phyloP scores from a whole-genome alignment of 805 yeast species.

The Yarrowia sp. region DNA sequence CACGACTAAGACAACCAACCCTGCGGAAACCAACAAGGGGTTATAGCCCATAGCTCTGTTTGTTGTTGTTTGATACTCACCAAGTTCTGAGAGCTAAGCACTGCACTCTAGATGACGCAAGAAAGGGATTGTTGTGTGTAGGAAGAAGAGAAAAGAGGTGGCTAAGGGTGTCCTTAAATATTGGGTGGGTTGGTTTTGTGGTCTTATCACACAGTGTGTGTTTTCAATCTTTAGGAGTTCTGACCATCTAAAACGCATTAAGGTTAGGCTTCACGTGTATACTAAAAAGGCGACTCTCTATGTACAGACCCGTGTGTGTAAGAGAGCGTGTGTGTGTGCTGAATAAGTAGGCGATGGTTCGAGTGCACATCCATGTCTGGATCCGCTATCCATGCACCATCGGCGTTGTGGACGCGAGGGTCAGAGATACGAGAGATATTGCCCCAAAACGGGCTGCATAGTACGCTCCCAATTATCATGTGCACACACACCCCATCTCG shows the following conservation, averaged over 20 bases:
- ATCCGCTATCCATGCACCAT: not conserved
- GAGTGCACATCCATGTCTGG: not conserved
- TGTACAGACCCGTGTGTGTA: no score
- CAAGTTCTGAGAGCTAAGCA: slow-evolving; percentile 18
- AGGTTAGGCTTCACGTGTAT: not conserved
- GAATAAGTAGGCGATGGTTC: no score
- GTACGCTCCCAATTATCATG: no score
- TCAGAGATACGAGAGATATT: no score
- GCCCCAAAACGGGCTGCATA: no score
- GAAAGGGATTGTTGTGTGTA: not conserved
- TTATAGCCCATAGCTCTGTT: slow-evolving; percentile 2
- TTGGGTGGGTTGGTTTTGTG: not conserved
- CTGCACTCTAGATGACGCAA: slow-evolving; percentile 6
- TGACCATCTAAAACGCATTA: not conserved
- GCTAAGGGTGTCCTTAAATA: not conserved
- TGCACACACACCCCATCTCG: no score
- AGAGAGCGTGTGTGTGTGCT: no score
- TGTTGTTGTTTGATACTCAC: slow-evolving; percentile 10
- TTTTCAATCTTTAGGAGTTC: slow-evolving; percentile 12
- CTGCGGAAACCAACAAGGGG: slow-evolving; percentile 24
- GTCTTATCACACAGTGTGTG: not conserved
- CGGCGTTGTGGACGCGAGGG: no score
- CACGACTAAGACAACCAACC: slow-evolving; percentile 17
- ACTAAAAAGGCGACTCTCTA: no score
- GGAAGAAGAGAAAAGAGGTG: not conserved